These are phyloP conservation scores for Deuterostichococcus epilithicus DNA, from an alignment of 139 green algal species.

Conservation along the genomic window DNA sequence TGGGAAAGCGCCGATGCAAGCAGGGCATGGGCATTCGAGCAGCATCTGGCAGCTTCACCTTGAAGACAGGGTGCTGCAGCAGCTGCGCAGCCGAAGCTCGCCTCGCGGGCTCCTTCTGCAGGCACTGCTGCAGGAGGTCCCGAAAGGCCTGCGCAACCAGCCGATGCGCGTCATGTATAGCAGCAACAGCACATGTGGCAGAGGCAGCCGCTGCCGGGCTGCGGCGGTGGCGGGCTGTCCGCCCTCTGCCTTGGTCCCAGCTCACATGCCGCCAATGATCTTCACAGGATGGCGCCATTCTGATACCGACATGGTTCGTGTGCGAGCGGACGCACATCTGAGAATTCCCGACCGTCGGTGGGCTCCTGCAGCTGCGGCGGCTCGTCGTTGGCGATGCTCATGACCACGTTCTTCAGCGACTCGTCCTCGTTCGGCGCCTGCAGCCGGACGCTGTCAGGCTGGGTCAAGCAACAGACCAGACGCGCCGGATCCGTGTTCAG, in stretches of 20 bases:
- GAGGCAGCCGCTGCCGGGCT: background rate
- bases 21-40: too few species aligned
- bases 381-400: slow-evolving; percentile 8
- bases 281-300: background rate
- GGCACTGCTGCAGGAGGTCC: slow-evolving; percentile 58
- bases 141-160: slow-evolving; percentile 29
- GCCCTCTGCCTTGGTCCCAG: background rate
- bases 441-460: too few species aligned
- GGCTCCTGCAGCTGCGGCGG: background rate
- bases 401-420: slow-evolving; percentile 14
- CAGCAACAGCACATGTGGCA: background rate
- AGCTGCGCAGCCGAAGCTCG: slow-evolving; percentile 58
- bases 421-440: slow-evolving; percentile 20
- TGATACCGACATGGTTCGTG: background rate
- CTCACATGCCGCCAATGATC: background rate
- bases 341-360: background rate
- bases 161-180: background rate
- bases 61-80: slow-evolving; percentile 73
- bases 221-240: background rate
- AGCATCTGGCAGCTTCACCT: slow-evolving; percentile 11
- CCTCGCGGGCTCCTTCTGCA: slow-evolving; percentile 54
- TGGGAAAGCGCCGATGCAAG: too few species aligned
- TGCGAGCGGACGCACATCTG: background rate
- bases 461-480: too few species aligned
- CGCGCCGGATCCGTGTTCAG: too few species aligned